Base-by-base conservation (phyloP, 208 protist genomes). In the Crithidia thermophila region DNA sequence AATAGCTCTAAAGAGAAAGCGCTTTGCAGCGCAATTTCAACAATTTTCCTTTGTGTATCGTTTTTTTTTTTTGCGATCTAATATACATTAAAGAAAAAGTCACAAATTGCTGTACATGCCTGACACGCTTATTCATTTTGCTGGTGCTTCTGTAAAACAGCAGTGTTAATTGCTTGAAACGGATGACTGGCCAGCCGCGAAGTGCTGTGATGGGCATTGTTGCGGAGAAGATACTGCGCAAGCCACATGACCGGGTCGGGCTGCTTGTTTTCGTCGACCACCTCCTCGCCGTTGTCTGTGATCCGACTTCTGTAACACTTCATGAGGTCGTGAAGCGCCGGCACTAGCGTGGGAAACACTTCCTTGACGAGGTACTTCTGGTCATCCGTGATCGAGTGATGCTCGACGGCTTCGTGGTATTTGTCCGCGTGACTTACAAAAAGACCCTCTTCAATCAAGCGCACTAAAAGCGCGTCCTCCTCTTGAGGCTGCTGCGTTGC, bases 281-380 rank as follows among this genome's bases (percentile, higher is more conserved):
- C 39, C 9, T 50, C 72, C 23, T 75, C 70, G 14, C n/a, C 46
- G 31, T 10, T 45, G 18, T 65, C 5, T 2, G 46, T 20, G 23
- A 43, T 34, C 28, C 28, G 37, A 20, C 68, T 72, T 37, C 40
- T 55, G 42, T 74, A 57, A 23, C 51, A 34, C 28, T 65, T 90
- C 70, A 61, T 81, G 42, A 85, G 66, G 42, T 91, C 83, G 43
- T 88, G 75, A 20, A 94, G 63, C 1, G 78, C 85, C 25, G 85
- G 88, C 31, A 94, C 75, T 52, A 94, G 72, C 10, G 88, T 90
- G 1, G 88, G 88, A 71, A 91, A 94, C 0, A 94, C 75, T 13
- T 72, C 79, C 50, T 87, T 74, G n/a, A 75, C 62, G 31, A 94
- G 72, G 51, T 94, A 94, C 7, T 68, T 63, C 3, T 59, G 56